phyloP scores from a whole-genome alignment of 257 asterid genomes.

The Anisodus acutangulus region DNA sequence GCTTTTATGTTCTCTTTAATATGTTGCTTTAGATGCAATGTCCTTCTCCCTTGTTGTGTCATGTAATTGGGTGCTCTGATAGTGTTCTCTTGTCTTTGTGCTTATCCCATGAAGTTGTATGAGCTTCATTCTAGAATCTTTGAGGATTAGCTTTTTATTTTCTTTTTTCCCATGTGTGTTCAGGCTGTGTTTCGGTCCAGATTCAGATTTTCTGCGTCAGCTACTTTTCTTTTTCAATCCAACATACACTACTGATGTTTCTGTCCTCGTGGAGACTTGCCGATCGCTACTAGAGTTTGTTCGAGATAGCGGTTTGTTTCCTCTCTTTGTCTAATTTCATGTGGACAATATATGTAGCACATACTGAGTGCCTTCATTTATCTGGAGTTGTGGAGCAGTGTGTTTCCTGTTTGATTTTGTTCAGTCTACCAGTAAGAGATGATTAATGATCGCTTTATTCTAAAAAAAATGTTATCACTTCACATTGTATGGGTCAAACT shows the following conservation, averaged over 20 bases:
- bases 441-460: background rate
- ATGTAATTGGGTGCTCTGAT: background rate
- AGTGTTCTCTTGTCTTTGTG: background rate
- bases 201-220: constrained; percentile 75
- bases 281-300: constrained; percentile 65
- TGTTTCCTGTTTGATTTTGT: constrained; percentile 13
- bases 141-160: constrained; percentile 10
- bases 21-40: constrained; percentile 3
- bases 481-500: background rate
- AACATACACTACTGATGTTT: constrained; percentile 65
- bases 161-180: constrained; percentile 35
- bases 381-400: background rate
- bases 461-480: background rate
- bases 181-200: constrained; percentile 90
- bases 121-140: background rate
- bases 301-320: constrained; percentile 65
- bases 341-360: background rate
- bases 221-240: constrained; percentile 92
- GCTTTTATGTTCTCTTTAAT: constrained; percentile 30
- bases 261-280: constrained; percentile 85
- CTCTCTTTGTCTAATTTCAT: constrained; percentile 30
- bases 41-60: constrained; percentile 8
- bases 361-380: constrained; percentile 14
- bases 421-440: background rate
- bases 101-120: constrained; percentile 24